These are phyloP conservation scores for Apiospora malaysiana DNA, from an alignment of 2,329 filamentous ascomycete genomes.

Conservation along the genomic window DNA sequence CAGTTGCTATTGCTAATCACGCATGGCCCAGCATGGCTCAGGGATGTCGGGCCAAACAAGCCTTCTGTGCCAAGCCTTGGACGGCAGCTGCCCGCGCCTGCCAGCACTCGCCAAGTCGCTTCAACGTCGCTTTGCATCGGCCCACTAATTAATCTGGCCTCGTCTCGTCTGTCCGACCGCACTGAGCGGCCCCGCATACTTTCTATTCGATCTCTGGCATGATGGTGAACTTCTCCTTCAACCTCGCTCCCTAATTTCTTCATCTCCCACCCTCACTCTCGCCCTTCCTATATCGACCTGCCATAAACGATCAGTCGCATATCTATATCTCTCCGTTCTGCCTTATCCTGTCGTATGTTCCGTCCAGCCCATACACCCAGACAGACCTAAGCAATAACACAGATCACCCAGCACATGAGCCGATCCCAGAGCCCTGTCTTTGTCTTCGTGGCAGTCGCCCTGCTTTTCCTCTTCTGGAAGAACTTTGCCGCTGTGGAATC, in stretches of 20 bases:
- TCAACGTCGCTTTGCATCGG: constrained; percentile 3
- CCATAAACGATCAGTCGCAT: constrained; percentile 1
- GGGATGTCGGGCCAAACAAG: not conserved
- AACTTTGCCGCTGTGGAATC: constrained; percentile 23
- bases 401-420: constrained; percentile 1
- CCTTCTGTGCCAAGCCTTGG: not conserved
- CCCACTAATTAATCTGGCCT: not conserved
- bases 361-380: not conserved
- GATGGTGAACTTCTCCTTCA: not conserved
- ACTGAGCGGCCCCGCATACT: not conserved
- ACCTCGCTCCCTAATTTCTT: not conserved
- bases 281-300: not conserved
- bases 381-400: not conserved
- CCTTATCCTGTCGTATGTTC: not conserved
- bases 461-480: constrained; percentile 30
- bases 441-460: constrained; percentile 25
- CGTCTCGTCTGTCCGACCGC: too few species aligned
- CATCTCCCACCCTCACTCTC: not conserved
- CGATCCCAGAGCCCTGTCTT: constrained; percentile 21
- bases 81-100: not conserved
- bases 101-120: not conserved
- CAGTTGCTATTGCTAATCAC: constrained; percentile 9
- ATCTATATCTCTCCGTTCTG: not conserved
- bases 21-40: not conserved
- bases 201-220: too few species aligned